Evolutionary conservation across 139 green algal species (phyloP).

Genomic region (Auxenochlorella pyrenoidosa): DNA sequence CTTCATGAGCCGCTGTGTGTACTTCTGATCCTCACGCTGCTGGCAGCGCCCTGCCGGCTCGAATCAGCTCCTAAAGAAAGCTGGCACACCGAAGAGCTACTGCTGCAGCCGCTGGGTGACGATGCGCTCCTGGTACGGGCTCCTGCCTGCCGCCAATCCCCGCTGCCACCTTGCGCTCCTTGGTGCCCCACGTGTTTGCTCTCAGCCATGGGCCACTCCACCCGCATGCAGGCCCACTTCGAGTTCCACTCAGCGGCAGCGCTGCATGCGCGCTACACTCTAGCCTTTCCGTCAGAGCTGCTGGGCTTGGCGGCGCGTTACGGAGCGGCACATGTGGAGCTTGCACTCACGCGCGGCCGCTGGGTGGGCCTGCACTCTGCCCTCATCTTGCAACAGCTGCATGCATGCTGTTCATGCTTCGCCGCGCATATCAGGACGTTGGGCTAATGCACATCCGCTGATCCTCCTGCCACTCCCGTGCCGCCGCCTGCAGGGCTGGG

Average conservation of each 20-base stretch:
- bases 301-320: neutral
- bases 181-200: neutral
- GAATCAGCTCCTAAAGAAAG: neutral
- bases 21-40: neutral
- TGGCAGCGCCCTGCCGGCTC: neutral
- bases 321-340: constrained; percentile 36
- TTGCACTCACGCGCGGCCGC: constrained; percentile 57
- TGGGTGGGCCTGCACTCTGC: constrained; percentile 44
- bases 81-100: neutral
- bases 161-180: neutral
- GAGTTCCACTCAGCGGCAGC: neutral
- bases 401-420: neutral
- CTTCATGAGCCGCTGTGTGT: too few relatives aligned
- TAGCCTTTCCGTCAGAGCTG: constrained; percentile 5
- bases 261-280: neutral
- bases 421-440: neutral
- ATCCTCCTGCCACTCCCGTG: neutral
- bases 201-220: neutral
- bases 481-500: neutral
- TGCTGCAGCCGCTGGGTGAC: neutral
- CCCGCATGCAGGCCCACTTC: constrained; percentile 18
- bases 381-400: too few relatives aligned
- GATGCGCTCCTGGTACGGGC: neutral
- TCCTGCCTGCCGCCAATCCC: neutral
- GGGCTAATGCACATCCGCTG: neutral